These are phyloP conservation scores for Trichosporon inkin DNA, from an alignment of 1,284 basidiomycete species.

Conservation along the genomic window DNA sequence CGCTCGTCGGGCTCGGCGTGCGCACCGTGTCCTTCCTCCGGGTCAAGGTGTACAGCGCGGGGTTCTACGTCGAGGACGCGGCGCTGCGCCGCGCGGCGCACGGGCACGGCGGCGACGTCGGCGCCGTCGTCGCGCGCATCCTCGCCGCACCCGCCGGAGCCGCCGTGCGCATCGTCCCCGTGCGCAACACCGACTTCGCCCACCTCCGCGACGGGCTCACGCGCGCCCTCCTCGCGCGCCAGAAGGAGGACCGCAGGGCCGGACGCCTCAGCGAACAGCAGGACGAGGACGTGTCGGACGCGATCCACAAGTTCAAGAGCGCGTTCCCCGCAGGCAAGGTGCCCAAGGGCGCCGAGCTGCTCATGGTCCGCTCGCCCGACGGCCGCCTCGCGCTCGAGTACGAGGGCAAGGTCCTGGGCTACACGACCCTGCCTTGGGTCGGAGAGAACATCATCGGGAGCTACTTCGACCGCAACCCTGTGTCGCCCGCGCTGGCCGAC, in stretches of 20 bases:
- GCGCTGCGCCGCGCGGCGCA: conserved; percentile 18
- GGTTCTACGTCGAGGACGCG: conserved; percentile 52
- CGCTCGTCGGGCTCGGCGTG: conserved; percentile 55
- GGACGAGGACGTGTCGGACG: conserved; percentile 40
- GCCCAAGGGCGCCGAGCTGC: conserved; percentile 52
- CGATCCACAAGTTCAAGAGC: conserved; percentile 50
- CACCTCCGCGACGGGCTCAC: conserved; percentile 57
- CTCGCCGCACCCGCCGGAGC: conserved; percentile 30
- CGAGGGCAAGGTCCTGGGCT: conserved; percentile 48
- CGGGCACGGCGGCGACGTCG: not conserved
- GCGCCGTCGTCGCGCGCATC: conserved; percentile 10
- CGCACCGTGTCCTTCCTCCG: conserved; percentile 56
- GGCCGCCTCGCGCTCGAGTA: conserved; percentile 13
- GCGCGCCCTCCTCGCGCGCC: conserved; percentile 52
- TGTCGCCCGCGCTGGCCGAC: conserved; percentile 43
- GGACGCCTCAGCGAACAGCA: conserved; percentile 36
- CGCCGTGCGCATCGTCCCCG: conserved; percentile 53
- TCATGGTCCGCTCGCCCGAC: conserved; percentile 42
- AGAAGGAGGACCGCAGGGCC: conserved; percentile 46
- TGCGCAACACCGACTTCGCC: conserved; percentile 55
- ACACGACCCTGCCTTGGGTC: conserved; percentile 45
- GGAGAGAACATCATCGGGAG: conserved; percentile 49
- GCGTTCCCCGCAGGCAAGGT: conserved; percentile 53
- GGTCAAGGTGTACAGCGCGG: conserved; percentile 55
- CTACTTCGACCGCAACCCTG: conserved; percentile 51